phyloP scores from a whole-genome alignment of 331 rosid species.

The Spiraea crenata region DNA sequence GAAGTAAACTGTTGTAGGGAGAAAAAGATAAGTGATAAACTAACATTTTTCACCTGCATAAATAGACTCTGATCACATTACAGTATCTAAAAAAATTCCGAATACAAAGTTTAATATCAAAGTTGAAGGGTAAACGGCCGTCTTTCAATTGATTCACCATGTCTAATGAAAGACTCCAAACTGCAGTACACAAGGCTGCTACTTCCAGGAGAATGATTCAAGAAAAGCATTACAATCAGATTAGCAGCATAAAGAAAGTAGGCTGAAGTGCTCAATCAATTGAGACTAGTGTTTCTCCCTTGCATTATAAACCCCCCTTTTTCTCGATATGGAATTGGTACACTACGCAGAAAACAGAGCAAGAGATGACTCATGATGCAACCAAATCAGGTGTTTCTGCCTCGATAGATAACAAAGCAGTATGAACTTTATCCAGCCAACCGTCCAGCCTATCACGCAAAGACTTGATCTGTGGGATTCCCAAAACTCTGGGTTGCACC shows the following conservation, averaged over 20 bases:
- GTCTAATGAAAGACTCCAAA: conserved; percentile 56
- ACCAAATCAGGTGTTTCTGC: conserved; percentile 98
- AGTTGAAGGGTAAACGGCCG: conserved; percentile 44
- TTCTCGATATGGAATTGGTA: conserved; percentile 41
- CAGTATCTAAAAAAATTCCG: conserved; percentile 42
- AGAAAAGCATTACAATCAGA: conserved; percentile 46
- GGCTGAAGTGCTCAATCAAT: conserved; percentile 43
- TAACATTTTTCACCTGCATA: conserved; percentile 22
- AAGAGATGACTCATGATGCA: conserved; percentile 51
- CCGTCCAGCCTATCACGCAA: conserved; percentile 76
- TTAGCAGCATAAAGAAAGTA: conserved; percentile 42
- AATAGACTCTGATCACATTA: conserved; percentile 30
- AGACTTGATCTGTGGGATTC: conserved; percentile 85
- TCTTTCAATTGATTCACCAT: conserved; percentile 41
- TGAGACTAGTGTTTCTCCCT: conserved; percentile 35
- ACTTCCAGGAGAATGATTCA: conserved; percentile 51
- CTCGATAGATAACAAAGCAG: conserved; percentile 84
- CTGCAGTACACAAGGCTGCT: conserved; percentile 50
- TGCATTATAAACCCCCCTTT: conserved; percentile 32
- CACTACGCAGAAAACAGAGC: conserved; percentile 42
- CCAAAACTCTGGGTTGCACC: conserved; percentile 99
- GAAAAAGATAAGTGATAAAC: background rate
- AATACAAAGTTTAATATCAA: conserved; percentile 44
- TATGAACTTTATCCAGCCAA: conserved; percentile 85
- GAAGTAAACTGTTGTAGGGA: no score